A percentile compares a stretch with the other conserved stretches of the same genome.
phyloP scores from a whole-genome alignment of 169 alveolate genomes.

The Babesia caballi region DNA sequence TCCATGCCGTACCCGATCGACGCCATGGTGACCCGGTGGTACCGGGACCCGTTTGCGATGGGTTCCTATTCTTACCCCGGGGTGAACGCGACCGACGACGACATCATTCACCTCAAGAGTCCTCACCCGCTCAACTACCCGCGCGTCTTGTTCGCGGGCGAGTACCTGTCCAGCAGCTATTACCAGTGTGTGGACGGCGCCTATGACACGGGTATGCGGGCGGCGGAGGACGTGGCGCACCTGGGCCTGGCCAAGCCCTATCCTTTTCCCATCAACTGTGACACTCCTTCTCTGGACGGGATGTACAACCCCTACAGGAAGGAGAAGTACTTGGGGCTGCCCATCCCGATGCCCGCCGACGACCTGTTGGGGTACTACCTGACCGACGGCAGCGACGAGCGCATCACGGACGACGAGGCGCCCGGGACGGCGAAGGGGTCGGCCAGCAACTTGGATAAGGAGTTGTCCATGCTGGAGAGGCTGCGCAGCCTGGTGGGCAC shows the following conservation, averaged over 20 bases:
- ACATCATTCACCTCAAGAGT: constrained; percentile 70
- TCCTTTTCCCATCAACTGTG: constrained; percentile 15
- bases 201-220: constrained; percentile 76
- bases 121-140: constrained; percentile 75
- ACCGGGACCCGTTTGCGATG: constrained; percentile 66
- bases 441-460: neutral
- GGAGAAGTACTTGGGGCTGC: constrained; percentile 66
- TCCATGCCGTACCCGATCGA: constrained; percentile 67
- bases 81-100: constrained; percentile 69
- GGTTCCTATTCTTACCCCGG: constrained; percentile 77
- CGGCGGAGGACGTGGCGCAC: constrained; percentile 78
- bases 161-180: constrained; percentile 70
- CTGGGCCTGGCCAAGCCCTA: constrained; percentile 59
- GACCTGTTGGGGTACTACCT: constrained; percentile 70
- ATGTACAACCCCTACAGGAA: constrained; percentile 38
- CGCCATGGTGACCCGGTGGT: constrained; percentile 72
- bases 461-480: constrained; percentile 1
- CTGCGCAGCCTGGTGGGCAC: neutral
- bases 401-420: constrained; percentile 60
- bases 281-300: constrained; percentile 58
- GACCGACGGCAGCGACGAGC: constrained; percentile 79
- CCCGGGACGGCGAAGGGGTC: neutral
- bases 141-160: constrained; percentile 73
- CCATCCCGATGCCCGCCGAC: constrained; percentile 59
- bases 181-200: constrained; percentile 80